Conservation (phyloP, 2,329 filamentous ascomycete species). For the Fusarium humuli region DNA sequence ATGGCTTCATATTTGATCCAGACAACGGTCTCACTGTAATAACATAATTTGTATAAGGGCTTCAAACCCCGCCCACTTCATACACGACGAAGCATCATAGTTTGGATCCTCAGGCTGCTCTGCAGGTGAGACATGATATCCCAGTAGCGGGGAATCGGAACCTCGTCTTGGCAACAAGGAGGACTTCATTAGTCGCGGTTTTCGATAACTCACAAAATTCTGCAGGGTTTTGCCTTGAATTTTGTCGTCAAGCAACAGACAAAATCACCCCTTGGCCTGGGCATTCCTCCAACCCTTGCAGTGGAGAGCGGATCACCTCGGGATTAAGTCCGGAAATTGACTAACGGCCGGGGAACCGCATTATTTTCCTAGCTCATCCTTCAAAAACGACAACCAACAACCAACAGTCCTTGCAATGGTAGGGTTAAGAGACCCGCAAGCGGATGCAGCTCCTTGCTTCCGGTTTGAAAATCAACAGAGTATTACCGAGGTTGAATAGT, state of each 20-base stretch:
- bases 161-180: neutral
- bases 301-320: neutral
- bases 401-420: neutral
- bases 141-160: neutral
- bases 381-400: neutral
- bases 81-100: neutral
- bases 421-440: no score
- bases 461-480: neutral
- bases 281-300: neutral
- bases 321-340: neutral
- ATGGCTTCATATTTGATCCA: neutral
- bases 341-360: neutral
- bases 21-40: neutral
- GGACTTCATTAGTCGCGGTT: neutral
- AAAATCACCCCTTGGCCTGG: neutral
- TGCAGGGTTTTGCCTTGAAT: neutral
- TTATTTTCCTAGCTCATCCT: neutral
- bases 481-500: neutral
- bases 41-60: neutral
- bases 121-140: neutral
- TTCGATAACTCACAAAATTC: neutral
- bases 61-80: neutral
- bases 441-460: neutral
- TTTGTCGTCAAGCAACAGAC: neutral
- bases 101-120: neutral